Evolutionary conservation across 805 yeast genomes (phyloP), one percentile per base, ranked within the genome.

Genomic region (Candida odintsovae): DNA sequence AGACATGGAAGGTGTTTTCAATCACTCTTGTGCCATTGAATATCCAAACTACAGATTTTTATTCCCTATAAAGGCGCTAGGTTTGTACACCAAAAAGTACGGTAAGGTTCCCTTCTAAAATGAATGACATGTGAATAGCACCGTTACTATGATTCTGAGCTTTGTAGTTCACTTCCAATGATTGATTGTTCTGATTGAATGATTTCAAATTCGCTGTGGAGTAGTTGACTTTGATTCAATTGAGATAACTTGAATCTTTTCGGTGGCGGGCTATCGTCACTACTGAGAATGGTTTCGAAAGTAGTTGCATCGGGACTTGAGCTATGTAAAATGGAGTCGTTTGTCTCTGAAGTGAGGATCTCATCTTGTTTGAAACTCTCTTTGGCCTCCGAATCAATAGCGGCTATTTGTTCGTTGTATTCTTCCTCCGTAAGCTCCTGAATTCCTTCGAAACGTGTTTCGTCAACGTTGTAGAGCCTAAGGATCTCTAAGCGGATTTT

Each of bases 1-100:
- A 57, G 85, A 79, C 26, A 81, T 86, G 23, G 98, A 92, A 66
- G 99, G 99, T 40, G 97, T 94, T 0, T 94, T 94, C 73, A 94
- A 94, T 64, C 97, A 94, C 61, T 80, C 89, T 2, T 72, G 95
- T 69, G 96, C 94, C 2, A 94, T 94, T 59, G 98, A 94, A 65
- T 94, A 94, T 63, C 98, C 98, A 36, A 87, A 89, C 58, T 94
- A 94, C 67, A 82, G 85, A 67, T 92, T 83, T 58, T 69, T 89
- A 48, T 94, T 94, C 65, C 84, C 97, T 1, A 85, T 92, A 56
- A 94, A 94, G 66, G 99, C 99, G 0, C 69, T 94, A 38, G 98
- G 98, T 1, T 70, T 92, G 56, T 90, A 76, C 48, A 50, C 55
- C 16, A 56, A 59, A 29, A 48, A 51, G 35, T 56, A 52, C 41